Evolutionary conservation across 2,329 filamentous ascomycete species (phyloP), one percentile per base, ranked within the genome.

Genomic region (Trichoderma aggressivum): DNA sequence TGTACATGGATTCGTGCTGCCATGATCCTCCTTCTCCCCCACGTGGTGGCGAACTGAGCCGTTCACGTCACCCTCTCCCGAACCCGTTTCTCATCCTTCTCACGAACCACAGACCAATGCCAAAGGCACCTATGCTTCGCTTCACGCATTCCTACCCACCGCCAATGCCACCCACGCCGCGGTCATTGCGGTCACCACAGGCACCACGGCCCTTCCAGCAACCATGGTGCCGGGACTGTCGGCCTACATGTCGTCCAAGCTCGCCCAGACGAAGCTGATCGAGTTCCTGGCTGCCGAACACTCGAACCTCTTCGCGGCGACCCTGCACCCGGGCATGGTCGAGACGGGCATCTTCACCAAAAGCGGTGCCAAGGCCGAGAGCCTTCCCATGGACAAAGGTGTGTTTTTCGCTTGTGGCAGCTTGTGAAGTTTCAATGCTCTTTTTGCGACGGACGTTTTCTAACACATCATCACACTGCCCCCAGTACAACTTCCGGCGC

Each of bases 401-500:
- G 24, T 47, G 70, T 73, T 56, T 73, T 56, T 39, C 14, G 34
- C 47, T n/a, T 55, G 11, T 43, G 16, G n/a, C n/a, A n/a, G n/a
- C 55, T 67, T 59, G 6, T 39, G 14, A 21, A 26, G 60, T 3
- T 39, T 28, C 5, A 3, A 3, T 28, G 26, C 5, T 28, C 5
- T 28, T 28, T 28, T 16, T 28, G 21, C 30, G 21, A 53, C 21
- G 3, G 16, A 43, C 39, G 18, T 10, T n/a, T n/a, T 39, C 56
- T 71, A 32, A 59, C 63, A 36, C 24, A 7, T 34, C 21, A 28
- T 30, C 28, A 60, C 21, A 21, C 39, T 60, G n/a, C 7, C 36
- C 36, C 11, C 14, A 66, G 69, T 71, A 43, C 63, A 71, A 61
- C 80, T 86, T 11, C 78, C 83, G 1, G 83, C 77, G 0, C 76